Evolutionary conservation across 2,329 filamentous ascomycete species (phyloP), one percentile per base, ranked within the genome.

Genomic region (Mycosphaerelloides madeirae): DNA sequence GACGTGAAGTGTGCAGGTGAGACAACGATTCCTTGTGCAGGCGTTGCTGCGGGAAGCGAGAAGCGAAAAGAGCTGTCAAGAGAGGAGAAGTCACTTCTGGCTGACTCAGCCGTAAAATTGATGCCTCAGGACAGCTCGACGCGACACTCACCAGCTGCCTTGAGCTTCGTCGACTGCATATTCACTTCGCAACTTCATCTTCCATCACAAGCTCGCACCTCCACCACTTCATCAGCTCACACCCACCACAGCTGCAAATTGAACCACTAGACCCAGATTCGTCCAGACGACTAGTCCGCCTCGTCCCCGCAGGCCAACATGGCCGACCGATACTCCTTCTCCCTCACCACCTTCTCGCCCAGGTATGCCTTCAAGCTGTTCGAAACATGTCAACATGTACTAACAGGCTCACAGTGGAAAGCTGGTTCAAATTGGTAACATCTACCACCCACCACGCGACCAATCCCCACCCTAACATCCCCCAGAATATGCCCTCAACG

Each of bases 271-370:
- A n/a, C 15, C 6, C 13, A 32, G 31, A 32, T 14, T n/a, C 31
- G 13, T 16, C 15, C 13, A n/a, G 31, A 32, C 31, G 31, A 32
- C 15, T 29, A 44, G 4, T 19, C 40, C 9, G 14, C 42, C 22
- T 20, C 31, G 13, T 19, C 29, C 31, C n/a, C 43, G 15, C 19
- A 53, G 58, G 55, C 58, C 64, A 75, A 56, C 67, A 98, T 98
- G 91, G 91, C 93, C 65, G 93, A 98, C 73, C 81, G 93, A 77
- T 98, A 98, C 74, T 96, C 91, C 44, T 98, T 98, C 83, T 98
- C 93, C 49, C 80, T 98, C 68, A 98, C 93, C 55, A 98, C 93
- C 56, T 98, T 98, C 84, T 97, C 93, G 65, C 93, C 93, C 69
- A 98, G 91, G 93, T 94, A 83, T 72, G 81, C 65, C 54, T 50